A percentile compares a stretch with the other conserved stretches of the same genome.
Evolutionary conservation across 2,329 filamentous ascomycete genomes (phyloP).

Genomic region (Paraconiothyrium brasiliense): DNA sequence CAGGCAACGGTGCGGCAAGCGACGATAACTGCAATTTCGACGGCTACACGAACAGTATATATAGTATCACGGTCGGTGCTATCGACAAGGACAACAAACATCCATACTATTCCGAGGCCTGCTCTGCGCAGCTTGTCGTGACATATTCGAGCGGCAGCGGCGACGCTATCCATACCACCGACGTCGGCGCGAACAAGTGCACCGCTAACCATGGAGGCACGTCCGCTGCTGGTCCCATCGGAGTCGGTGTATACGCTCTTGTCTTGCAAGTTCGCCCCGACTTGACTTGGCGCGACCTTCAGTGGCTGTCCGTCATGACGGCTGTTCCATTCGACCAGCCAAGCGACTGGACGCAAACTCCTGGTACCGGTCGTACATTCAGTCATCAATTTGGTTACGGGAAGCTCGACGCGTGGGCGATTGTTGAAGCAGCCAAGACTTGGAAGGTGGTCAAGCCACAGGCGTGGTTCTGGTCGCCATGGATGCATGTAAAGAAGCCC

Average conservation of each 20-base stretch:
- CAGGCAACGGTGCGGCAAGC: conserved; percentile 85
- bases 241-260: conserved; percentile 89
- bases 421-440: conserved; percentile 85
- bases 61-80: conserved; percentile 95
- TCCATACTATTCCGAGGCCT: conserved; percentile 95
- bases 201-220: conserved; percentile 89
- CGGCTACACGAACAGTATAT: conserved; percentile 99
- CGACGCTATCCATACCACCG: conserved; percentile 94
- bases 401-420: conserved; percentile 86
- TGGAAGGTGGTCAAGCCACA: conserved; percentile 94
- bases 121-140: conserved; percentile 93
- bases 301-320: conserved; percentile 87
- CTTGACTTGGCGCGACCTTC: conserved; percentile 91
- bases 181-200: conserved; percentile 85
- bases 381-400: conserved; percentile 97
- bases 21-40: conserved; percentile 99
- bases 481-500: conserved; percentile 85
- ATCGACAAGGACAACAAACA: conserved; percentile 88
- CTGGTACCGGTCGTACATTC: conserved; percentile 78
- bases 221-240: conserved; percentile 91
- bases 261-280: conserved; percentile 86
- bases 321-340: conserved; percentile 82
- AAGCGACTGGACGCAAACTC: conserved; percentile 82
- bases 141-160: conserved; percentile 93
- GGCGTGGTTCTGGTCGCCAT: conserved; percentile 92